phyloP scores from a whole-genome alignment of 2,329 filamentous ascomycete species.

The Colletotrichum salicis region DNA sequence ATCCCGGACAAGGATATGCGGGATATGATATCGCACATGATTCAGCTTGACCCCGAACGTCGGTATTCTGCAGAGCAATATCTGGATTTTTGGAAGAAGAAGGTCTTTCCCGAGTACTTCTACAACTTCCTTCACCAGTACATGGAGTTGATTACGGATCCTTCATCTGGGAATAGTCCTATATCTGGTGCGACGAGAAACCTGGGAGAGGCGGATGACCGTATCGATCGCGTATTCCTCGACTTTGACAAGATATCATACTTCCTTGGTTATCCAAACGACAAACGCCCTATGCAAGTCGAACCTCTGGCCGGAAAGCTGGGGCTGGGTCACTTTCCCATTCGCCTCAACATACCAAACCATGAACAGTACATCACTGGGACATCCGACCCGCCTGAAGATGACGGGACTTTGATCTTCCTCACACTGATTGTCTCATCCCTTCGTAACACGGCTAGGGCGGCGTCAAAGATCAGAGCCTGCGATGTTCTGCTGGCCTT shows the following conservation, averaged over 20 bases:
- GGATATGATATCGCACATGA: slow-evolving; percentile 94
- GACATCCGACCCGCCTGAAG: slow-evolving; percentile 69
- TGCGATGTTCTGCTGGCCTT: slow-evolving; percentile 94
- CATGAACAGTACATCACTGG: slow-evolving; percentile 77
- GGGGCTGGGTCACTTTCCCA: slow-evolving; percentile 75
- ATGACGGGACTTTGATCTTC: slow-evolving; percentile 94
- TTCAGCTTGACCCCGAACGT: slow-evolving; percentile 90
- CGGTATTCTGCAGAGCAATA: slow-evolving; percentile 95
- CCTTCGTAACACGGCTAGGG: slow-evolving; percentile 86
- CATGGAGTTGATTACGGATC: slow-evolving; percentile 94
- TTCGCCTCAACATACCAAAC: slow-evolving; percentile 87
- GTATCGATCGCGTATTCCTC: slow-evolving; percentile 90
- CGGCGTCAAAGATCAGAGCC: slow-evolving; percentile 86
- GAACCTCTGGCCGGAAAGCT: slow-evolving; percentile 57
- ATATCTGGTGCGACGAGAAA: slow-evolving; percentile 76
- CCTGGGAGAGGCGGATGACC: slow-evolving; percentile 87
- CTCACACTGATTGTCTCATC: slow-evolving; percentile 89
- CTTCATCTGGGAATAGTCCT: slow-evolving; percentile 80
- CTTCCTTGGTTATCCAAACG: slow-evolving; percentile 76
- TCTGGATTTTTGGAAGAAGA: slow-evolving; percentile 86
- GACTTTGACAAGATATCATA: slow-evolving; percentile 99
- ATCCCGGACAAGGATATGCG: slow-evolving; percentile 89
- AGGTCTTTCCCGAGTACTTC: slow-evolving; percentile 95
- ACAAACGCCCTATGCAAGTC: slow-evolving; percentile 41
- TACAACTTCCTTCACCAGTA: slow-evolving; percentile 98